A percentile compares a stretch with the other conserved stretches of the same genome.
Evolutionary conservation across 305 asterid genomes (phyloP).

Genomic region (Ilex paraguariensis): DNA sequence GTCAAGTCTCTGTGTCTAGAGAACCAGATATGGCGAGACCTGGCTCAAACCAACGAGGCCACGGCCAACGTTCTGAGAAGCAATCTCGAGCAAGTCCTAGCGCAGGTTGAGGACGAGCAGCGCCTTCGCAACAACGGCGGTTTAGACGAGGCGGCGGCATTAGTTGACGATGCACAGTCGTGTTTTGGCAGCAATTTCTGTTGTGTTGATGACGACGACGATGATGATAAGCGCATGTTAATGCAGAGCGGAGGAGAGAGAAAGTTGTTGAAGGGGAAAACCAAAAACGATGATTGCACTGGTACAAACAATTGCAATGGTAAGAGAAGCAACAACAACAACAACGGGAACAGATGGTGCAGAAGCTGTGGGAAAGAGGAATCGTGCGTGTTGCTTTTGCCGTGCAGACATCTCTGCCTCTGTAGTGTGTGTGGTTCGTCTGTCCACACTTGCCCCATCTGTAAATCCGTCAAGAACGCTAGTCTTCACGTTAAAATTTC

Average conservation of each 20-base stretch:
- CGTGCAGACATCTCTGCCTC: neutral
- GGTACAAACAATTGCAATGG: neutral
- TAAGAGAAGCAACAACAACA: neutral
- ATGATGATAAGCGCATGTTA: neutral
- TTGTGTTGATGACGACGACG: neutral
- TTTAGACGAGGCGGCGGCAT: neutral
- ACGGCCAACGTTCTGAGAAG: slow-evolving; percentile 20
- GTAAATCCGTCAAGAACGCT: neutral
- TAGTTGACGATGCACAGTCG: slow-evolving; percentile 16
- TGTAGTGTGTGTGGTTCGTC: neutral
- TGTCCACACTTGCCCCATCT: neutral
- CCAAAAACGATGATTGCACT: neutral
- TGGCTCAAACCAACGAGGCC: slow-evolving; percentile 28
- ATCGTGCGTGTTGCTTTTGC: slow-evolving; percentile 1
- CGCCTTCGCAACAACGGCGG: neutral
- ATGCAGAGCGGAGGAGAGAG: neutral
- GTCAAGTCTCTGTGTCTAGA: slow-evolving; percentile 17
- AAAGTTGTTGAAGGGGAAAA: neutral
- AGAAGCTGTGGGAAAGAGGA: slow-evolving; percentile 1
- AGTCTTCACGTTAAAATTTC: neutral
- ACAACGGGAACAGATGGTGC: neutral
- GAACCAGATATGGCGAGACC: slow-evolving; percentile 24
- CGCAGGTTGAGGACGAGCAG: slow-evolving; percentile 8
- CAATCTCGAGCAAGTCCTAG: slow-evolving; percentile 21
- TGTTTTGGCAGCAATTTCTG: slow-evolving; percentile 15